Evolutionary conservation across 2,329 filamentous ascomycete species (phyloP).

Genomic region (Colletotrichum orbiculare): DNA sequence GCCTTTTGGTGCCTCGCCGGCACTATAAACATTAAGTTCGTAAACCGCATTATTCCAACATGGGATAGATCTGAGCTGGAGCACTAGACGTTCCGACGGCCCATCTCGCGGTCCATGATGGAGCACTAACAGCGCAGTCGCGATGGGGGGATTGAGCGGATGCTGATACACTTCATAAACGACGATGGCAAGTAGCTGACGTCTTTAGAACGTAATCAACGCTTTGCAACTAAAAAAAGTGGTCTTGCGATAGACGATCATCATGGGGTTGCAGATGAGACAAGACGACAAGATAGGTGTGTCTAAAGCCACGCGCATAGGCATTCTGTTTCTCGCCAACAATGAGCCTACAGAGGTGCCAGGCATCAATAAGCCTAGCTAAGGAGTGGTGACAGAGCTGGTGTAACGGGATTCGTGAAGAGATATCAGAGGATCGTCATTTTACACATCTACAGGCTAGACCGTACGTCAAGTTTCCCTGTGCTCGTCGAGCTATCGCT

Average conservation of each 20-base stretch:
- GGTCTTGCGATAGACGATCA: constrained; percentile 45
- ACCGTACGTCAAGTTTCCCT: too few species aligned
- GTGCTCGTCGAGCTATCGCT: too few species aligned
- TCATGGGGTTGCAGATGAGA: constrained; percentile 47
- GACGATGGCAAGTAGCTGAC: too few species aligned
- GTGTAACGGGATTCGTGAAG: background rate
- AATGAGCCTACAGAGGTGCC: too few species aligned
- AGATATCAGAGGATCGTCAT: background rate
- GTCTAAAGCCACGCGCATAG: constrained; percentile 46
- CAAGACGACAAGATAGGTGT: constrained; percentile 47
- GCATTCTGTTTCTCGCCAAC: background rate
- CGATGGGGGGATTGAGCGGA: too few species aligned
- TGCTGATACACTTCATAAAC: too few species aligned
- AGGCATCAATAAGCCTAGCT: too few species aligned
- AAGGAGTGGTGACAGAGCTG: background rate
- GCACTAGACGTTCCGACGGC: background rate
- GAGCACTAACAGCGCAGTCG: too few species aligned
- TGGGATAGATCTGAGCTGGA: background rate
- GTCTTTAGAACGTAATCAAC: too few species aligned
- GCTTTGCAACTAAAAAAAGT: too few species aligned
- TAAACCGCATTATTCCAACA: background rate
- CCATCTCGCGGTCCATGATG: background rate
- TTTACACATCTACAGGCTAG: background rate
- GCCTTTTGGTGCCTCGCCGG: constrained; percentile 42
- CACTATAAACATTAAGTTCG: constrained; percentile 32